These are phyloP conservation scores for Yarrowia porcina DNA, from an alignment of 805 yeast species.

Conservation along the genomic window DNA sequence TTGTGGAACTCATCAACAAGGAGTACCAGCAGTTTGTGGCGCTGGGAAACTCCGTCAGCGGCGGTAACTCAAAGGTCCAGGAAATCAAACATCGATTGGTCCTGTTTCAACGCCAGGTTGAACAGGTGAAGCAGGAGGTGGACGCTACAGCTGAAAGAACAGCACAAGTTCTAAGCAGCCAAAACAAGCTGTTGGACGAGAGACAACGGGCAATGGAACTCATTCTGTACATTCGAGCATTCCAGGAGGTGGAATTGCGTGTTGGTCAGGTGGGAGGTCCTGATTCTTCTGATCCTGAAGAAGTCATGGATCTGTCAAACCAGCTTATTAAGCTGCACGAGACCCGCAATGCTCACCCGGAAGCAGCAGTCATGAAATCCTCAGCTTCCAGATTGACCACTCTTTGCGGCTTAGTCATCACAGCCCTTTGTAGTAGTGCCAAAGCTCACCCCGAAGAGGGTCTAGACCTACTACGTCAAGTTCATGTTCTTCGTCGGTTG, in stretches of 20 bases:
- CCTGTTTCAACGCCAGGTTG: conserved; percentile 22
- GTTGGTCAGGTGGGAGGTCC: background rate
- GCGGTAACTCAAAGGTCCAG: background rate
- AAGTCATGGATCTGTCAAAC: background rate
- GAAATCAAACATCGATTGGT: conserved; percentile 7
- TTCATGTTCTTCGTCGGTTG: background rate
- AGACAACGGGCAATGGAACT: conserved; percentile 10
- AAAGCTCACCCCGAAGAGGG: background rate
- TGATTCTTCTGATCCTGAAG: conserved; percentile 7
- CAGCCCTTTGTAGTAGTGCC: background rate
- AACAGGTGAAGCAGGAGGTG: conserved; percentile 15
- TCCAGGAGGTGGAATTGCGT: conserved; percentile 14
- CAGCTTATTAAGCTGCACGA: conserved; percentile 11
- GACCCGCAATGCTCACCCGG: background rate
- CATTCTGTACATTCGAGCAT: conserved; percentile 3
- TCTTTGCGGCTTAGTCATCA: background rate
- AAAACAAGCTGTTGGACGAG: background rate
- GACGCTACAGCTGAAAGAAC: conserved; percentile 9
- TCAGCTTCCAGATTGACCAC: conserved; percentile 2
- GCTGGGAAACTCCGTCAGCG: conserved; percentile 16
- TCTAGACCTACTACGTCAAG: background rate
- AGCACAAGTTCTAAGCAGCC: conserved; percentile 3
- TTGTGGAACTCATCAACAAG: conserved; percentile 20
- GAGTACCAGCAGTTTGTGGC: conserved; percentile 26
- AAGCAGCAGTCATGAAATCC: background rate